Evolutionary conservation across 805 yeast species (phyloP).

Genomic region (Tetrapisispora iriomotensis): DNA sequence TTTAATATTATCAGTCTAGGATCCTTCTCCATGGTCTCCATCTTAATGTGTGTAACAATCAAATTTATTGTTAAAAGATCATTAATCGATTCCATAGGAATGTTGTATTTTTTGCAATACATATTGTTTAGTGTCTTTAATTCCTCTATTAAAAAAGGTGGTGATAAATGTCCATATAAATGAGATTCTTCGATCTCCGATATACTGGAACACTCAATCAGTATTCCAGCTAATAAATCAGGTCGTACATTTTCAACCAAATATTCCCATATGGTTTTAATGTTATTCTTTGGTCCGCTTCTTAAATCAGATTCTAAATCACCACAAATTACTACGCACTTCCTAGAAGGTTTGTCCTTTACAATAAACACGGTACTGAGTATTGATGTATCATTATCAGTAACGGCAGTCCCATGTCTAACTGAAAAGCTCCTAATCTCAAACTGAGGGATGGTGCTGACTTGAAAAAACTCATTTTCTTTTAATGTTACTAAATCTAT

Average conservation of each 20-base stretch:
- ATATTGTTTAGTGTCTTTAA: constrained; percentile 32
- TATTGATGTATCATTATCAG: constrained; percentile 13
- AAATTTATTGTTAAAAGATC: constrained; percentile 10
- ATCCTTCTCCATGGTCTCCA: constrained; percentile 32
- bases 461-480: constrained; percentile 6
- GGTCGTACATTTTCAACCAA: constrained; percentile 39
- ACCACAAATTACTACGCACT: constrained; percentile 58
- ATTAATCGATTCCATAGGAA: constrained; percentile 9
- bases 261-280: constrained; percentile 40
- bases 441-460: constrained; percentile 17
- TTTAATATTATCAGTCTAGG: constrained; percentile 48
- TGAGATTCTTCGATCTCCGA: constrained; percentile 37
- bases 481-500: constrained; percentile 11
- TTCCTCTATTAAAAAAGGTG: constrained; percentile 51
- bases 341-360: constrained; percentile 25
- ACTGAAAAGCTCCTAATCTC: constrained; percentile 31
- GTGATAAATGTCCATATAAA: constrained; percentile 76
- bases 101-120: constrained; percentile 32
- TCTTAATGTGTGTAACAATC: constrained; percentile 46
- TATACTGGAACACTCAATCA: constrained; percentile 70
- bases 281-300: constrained; percentile 19
- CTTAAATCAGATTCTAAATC: constrained; percentile 66
- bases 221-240: constrained; percentile 40
- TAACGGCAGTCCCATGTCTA: constrained; percentile 34
- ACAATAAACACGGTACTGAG: constrained; percentile 53